Conservation (phyloP, 768 basidiomycete genomes). For the Tylopilus intermedius region DNA sequence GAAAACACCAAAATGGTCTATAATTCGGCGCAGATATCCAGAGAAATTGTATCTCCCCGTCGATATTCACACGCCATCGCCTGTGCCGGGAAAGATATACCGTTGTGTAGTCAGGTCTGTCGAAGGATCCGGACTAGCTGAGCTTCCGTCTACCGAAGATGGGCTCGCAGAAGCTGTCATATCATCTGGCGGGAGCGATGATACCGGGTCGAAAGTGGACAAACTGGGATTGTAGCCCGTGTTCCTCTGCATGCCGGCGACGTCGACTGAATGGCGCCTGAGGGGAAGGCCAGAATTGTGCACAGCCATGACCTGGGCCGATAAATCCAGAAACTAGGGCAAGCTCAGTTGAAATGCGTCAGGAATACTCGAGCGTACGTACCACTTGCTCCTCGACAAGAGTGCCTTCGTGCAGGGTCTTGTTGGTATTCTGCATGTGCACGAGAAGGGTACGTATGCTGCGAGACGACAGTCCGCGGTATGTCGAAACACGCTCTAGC, state of each 20-base stretch:
- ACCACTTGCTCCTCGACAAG: slow-evolving; percentile 55
- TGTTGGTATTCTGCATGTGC: slow-evolving; percentile 58
- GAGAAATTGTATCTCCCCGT: not conserved
- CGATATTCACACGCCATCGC: slow-evolving; percentile 14
- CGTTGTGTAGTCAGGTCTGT: slow-evolving; percentile 12
- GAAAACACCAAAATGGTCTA: slow-evolving; percentile 1
- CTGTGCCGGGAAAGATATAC: slow-evolving; percentile 15
- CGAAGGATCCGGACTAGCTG: slow-evolving; percentile 18
- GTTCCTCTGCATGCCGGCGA: slow-evolving; percentile 13
- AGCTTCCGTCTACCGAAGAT: slow-evolving; percentile 17
- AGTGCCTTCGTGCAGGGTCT: slow-evolving; percentile 46
- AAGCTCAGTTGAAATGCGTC: not conserved
- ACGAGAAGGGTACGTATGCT: slow-evolving; percentile 69
- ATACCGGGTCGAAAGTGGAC: slow-evolving; percentile 15
- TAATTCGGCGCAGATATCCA: slow-evolving; percentile 1
- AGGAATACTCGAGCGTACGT: slow-evolving; percentile 1
- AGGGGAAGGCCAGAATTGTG: slow-evolving; percentile 24
- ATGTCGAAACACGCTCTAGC: slow-evolving; percentile 47
- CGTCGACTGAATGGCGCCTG: slow-evolving; percentile 30
- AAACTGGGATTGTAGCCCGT: slow-evolving; percentile 8
- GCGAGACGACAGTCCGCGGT: slow-evolving; percentile 54
- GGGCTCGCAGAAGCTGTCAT: slow-evolving; percentile 22
- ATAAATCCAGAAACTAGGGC: slow-evolving; percentile 28
- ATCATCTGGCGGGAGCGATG: slow-evolving; percentile 14
- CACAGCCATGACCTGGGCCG: slow-evolving; percentile 24